These are phyloP conservation scores for Halophytophthora batemanensis DNA, from an alignment of 352 stramenopile genomes.

Conservation along the genomic window DNA sequence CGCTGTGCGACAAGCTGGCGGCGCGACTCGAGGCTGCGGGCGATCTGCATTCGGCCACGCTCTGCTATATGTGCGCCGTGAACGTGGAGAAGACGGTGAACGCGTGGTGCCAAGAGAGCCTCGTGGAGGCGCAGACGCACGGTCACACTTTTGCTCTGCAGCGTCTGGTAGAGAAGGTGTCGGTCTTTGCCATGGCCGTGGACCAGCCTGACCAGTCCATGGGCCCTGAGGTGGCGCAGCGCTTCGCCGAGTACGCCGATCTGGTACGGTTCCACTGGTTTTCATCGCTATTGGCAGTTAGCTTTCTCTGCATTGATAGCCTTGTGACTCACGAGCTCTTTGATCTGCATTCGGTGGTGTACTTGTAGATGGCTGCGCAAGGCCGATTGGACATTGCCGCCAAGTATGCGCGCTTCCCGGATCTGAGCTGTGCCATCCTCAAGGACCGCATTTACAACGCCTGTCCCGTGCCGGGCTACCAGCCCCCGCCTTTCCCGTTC, in stretches of 20 bases:
- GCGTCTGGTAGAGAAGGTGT: constrained; percentile 96
- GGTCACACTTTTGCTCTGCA: constrained; percentile 88
- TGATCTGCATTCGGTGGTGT: constrained; percentile 2
- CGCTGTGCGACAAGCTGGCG: constrained; percentile 93
- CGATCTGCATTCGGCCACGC: constrained; percentile 89
- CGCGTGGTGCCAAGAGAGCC: constrained; percentile 89
- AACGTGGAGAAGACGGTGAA: constrained; percentile 86
- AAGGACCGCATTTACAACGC: constrained; percentile 87
- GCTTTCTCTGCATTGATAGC: neutral
- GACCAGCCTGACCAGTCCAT: constrained; percentile 84
- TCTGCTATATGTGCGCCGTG: constrained; percentile 98
- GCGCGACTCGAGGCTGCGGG: constrained; percentile 88
- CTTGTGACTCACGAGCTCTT: neutral
- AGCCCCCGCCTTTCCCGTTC: constrained; percentile 84
- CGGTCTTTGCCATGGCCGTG: constrained; percentile 90
- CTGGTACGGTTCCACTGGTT: constrained; percentile 31
- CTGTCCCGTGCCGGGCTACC: constrained; percentile 67
- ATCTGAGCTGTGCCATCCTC: constrained; percentile 77
- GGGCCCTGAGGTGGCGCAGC: constrained; percentile 79
- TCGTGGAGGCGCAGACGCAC: constrained; percentile 66
- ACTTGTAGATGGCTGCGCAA: constrained; percentile 87
- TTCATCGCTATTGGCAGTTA: constrained; percentile 8
- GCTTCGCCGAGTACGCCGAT: constrained; percentile 92
- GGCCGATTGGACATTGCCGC: constrained; percentile 89
- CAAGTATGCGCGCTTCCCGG: constrained; percentile 89